Base-by-base conservation (phyloP, 2,329 filamentous ascomycete genomes). In the Helotiales sp. region DNA sequence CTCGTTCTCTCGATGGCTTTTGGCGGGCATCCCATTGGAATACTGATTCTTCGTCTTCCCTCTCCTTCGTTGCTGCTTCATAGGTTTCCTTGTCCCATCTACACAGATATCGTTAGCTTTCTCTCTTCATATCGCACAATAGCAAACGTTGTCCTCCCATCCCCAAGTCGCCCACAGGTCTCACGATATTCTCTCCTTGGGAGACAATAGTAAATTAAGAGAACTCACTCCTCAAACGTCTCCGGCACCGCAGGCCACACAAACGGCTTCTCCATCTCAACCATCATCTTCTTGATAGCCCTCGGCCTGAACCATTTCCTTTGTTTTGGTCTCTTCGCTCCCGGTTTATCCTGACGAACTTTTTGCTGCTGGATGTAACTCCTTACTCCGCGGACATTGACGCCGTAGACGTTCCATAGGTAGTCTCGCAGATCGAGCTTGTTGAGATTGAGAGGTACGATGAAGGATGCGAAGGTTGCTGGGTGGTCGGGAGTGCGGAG, bases 401-500 rank as follows among this genome's bases (percentile, higher is more conserved):
- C 87, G 60, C 83, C 81, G 80, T 99, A 99, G 42, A 84, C 83
- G 74, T 96, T 87, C 78, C 85, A 90, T 61, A 99, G 87, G 79
- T 98, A 99, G 78, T 97, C 93, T 74, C 92, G 90, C 40, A 99
- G 78, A 74, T 99, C 95, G 75, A 98, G 88, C 78, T 99, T 99
- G 81, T 91, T 96, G 81, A 97, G 92, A 68, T 84, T 86, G 67
- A 98, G 82, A 10, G 95, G 95, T 30, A 97, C 93, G 69, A 88
- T 82, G 84, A 99, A 99, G 68, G 87, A 88, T 63, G 93, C 95
- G 73, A 90, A 91, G 73, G 86, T 88, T 19, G 93, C 86, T 7
- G 90, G 87, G 54, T 90, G 83, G 65, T 83, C 80, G 29, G 85
- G 84, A 58, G 86, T 88, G 66, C 87, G 88, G 67, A 96, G 79